Conservation (phyloP, 257 asterid genomes). For the Petrea volubilis region DNA sequence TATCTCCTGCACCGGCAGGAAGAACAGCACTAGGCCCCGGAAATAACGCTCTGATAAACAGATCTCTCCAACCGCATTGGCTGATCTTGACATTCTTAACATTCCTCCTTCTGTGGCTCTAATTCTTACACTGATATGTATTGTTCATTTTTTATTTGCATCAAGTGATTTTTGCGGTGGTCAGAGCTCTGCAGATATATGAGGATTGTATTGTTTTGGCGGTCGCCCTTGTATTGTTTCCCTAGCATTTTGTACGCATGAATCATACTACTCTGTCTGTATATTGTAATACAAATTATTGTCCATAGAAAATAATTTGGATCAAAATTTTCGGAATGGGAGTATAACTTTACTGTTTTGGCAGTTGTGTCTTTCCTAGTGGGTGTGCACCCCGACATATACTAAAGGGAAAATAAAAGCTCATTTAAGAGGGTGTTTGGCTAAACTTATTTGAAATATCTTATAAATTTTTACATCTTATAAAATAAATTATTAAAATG, state of each 20-base stretch:
- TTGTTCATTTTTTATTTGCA: neutral
- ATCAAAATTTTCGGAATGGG: neutral
- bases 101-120: slow-evolving; percentile 27
- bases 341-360: neutral
- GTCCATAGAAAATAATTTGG: neutral
- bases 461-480: too few species aligned
- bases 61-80: slow-evolving; percentile 40
- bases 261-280: neutral
- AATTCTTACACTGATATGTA: neutral
- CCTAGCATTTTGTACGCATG: too few species aligned
- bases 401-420: too few species aligned
- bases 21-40: slow-evolving; percentile 20
- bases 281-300: neutral
- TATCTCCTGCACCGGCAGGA: slow-evolving; percentile 30
- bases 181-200: neutral
- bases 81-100: slow-evolving; percentile 36
- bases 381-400: too few species aligned
- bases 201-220: neutral
- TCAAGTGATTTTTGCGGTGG: neutral
- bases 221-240: neutral
- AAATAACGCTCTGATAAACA: slow-evolving; percentile 33
- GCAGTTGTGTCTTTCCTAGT: too few species aligned
- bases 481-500: too few species aligned
- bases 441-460: too few species aligned
- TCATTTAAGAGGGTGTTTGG: too few species aligned